Conservation (phyloP, 2,329 filamentous ascomycete genomes). For the Ophiostoma sp. region DNA sequence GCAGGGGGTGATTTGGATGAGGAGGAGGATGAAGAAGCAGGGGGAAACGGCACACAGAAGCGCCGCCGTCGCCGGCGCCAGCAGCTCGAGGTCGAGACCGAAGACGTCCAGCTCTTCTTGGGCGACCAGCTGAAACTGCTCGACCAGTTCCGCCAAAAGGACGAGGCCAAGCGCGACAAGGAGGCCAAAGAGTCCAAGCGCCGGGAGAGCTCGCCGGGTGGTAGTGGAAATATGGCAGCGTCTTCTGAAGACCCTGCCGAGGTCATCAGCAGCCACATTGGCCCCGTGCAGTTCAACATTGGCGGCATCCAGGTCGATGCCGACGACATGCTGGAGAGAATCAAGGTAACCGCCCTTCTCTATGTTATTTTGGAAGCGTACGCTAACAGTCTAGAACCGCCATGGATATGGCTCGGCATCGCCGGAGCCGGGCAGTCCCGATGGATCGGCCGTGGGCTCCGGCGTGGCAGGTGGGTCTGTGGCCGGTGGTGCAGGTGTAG, state of each 20-base stretch:
- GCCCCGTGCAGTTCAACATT: constrained; percentile 96
- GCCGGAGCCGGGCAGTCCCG: constrained; percentile 45
- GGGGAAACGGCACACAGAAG: not conserved
- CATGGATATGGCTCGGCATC: constrained; percentile 52
- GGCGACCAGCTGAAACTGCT: constrained; percentile 72
- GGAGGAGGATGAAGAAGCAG: not conserved
- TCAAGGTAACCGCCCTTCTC: constrained; percentile 63
- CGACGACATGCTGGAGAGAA: constrained; percentile 84
- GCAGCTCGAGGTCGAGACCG: constrained; percentile 62
- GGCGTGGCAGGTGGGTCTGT: constrained; percentile 31
- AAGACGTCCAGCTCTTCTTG: constrained; percentile 77
- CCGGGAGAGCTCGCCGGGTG: constrained; percentile 1
- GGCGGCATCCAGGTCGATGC: constrained; percentile 95
- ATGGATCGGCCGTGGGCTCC: constrained; percentile 39
- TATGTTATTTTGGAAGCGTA: constrained; percentile 18
- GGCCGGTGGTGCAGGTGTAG: constrained; percentile 36
- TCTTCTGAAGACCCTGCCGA: constrained; percentile 36
- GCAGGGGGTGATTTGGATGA: constrained; percentile 37
- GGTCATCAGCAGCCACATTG: constrained; percentile 74
- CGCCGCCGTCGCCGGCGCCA: constrained; percentile 8
- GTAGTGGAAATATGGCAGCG: constrained; percentile 26
- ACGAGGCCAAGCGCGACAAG: constrained; percentile 43
- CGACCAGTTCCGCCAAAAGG: constrained; percentile 60
- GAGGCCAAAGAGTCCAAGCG: constrained; percentile 41
- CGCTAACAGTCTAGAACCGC: constrained; percentile 49